Percentiles rank a stretch among this genome's conserved stretches.
phyloP scores from a whole-genome alignment of 352 stramenopile species.

The Phytophthora sp. region DNA sequence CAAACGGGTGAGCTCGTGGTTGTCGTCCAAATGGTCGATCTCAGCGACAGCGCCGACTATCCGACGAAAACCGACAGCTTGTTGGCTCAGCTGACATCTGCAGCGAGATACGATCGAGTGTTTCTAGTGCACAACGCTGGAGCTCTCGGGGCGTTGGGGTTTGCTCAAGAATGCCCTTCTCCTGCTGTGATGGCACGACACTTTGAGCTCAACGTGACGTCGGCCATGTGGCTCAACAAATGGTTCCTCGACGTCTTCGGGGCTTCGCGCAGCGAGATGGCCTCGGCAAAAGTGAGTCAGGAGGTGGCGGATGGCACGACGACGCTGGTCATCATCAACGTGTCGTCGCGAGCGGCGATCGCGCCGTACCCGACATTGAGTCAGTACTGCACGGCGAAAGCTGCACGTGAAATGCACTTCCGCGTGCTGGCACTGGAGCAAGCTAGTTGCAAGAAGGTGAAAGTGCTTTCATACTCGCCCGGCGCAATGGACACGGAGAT shows the following conservation, averaged over 20 bases:
- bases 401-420: constrained; percentile 86
- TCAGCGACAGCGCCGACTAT: constrained; percentile 51
- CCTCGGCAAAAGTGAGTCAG: background rate
- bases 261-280: constrained; percentile 39
- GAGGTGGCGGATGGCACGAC: background rate
- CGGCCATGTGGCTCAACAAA: constrained; percentile 79
- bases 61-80: constrained; percentile 48
- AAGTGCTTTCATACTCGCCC: constrained; percentile 82
- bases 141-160: constrained; percentile 65
- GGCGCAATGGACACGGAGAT: constrained; percentile 89
- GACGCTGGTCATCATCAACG: constrained; percentile 69
- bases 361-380: constrained; percentile 71
- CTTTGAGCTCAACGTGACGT: constrained; percentile 85
- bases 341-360: constrained; percentile 81
- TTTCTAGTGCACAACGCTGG: constrained; percentile 85
- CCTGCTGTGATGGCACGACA: constrained; percentile 47
- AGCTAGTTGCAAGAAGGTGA: constrained; percentile 28
- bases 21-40: constrained; percentile 45
- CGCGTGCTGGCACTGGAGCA: constrained; percentile 68
- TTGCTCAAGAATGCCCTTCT: constrained; percentile 52
- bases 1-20: constrained; percentile 26
- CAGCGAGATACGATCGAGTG: constrained; percentile 41
- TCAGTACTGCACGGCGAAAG: constrained; percentile 83
- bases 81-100: constrained; percentile 27
- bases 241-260: constrained; percentile 65